Conservation (phyloP, 2,329 filamentous ascomycete species). For the Xylariales sp. region DNA sequence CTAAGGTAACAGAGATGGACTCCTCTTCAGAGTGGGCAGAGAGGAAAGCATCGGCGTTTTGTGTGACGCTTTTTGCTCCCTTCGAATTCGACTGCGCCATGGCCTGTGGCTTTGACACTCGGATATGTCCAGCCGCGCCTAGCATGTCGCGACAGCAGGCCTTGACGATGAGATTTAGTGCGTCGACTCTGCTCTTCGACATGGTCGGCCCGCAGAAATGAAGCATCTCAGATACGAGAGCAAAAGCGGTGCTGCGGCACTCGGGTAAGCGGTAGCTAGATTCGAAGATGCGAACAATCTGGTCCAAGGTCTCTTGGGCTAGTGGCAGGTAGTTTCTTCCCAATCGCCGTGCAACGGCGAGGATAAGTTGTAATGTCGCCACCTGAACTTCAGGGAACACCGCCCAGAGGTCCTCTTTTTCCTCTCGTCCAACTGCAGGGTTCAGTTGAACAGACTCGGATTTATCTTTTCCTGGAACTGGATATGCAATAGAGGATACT, state of each 20-base stretch:
- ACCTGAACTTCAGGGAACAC: constrained; percentile 71
- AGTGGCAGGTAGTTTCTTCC: constrained; percentile 54
- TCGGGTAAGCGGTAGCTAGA: constrained; percentile 46
- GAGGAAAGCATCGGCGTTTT: constrained; percentile 72
- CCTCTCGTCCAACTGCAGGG: constrained; percentile 70
- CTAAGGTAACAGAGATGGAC: constrained; percentile 26
- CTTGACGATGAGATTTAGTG: constrained; percentile 58
- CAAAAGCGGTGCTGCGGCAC: constrained; percentile 59
- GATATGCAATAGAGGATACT: constrained; percentile 61
- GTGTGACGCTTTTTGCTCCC: constrained; percentile 37
- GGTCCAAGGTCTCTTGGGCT: constrained; percentile 63
- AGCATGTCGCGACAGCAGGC: constrained; percentile 73
- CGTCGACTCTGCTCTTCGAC: constrained; percentile 59
- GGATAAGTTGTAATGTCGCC: constrained; percentile 61
- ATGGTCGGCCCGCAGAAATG: constrained; percentile 60
- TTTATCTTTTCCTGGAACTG: constrained; percentile 39
- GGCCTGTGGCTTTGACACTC: constrained; percentile 27
- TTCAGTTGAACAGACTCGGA: constrained; percentile 58
- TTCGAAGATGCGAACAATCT: constrained; percentile 66
- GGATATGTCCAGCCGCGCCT: constrained; percentile 44
- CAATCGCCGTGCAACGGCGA: constrained; percentile 53
- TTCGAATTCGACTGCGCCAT: constrained; percentile 30
- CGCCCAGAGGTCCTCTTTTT: constrained; percentile 74
- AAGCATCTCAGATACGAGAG: constrained; percentile 53
- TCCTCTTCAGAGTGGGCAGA: constrained; percentile 32